Percentiles rank a stretch among this genome's conserved stretches.
Conservation (phyloP, 2,329 filamentous ascomycete genomes). For the Passalora sequoiae region DNA sequence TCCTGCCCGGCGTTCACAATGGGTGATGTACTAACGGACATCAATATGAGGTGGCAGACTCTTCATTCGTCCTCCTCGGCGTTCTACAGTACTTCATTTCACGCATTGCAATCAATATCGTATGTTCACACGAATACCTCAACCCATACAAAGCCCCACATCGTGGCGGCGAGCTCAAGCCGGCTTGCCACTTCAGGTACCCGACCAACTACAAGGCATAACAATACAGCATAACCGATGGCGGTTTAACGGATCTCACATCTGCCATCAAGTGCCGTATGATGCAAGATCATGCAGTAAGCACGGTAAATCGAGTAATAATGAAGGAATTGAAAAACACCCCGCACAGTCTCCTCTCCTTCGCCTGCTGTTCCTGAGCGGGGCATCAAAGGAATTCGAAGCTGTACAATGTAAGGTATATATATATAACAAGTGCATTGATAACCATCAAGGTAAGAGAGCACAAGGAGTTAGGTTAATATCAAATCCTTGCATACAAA, state of each 20-base stretch:
- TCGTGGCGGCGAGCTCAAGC: no score
- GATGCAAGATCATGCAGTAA: neutral
- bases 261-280: neutral
- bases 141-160: no score
- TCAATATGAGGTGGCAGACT: no score
- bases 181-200: no score
- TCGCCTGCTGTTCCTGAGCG: constrained; percentile 2
- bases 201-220: no score
- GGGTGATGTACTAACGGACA: no score
- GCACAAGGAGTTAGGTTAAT: no score
- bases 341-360: neutral
- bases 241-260: neutral
- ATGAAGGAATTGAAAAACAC: neutral
- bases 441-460: constrained; percentile 9
- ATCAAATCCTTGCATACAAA: neutral
- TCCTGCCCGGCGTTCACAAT: no score
- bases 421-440: neutral
- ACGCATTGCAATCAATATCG: no score
- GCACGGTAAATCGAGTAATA: neutral
- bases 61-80: no score
- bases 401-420: neutral
- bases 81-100: no score
- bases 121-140: no score
- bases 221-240: neutral
- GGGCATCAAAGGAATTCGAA: neutral